Conservation (phyloP, 495 filamentous ascomycete genomes). For the Aspergillus bridgeri region DNA sequence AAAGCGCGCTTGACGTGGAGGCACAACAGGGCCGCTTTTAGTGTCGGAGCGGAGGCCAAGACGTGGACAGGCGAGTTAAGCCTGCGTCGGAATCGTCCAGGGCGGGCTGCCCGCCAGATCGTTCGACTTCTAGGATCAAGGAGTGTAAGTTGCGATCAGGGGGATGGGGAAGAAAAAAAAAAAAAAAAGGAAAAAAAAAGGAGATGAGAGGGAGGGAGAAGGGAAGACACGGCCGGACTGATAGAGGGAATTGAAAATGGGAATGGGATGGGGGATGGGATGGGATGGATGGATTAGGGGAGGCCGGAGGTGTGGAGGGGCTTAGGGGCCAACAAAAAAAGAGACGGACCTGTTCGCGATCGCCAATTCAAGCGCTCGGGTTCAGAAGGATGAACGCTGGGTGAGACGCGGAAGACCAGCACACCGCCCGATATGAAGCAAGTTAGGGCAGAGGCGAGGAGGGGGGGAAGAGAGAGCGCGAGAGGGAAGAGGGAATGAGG, state of each 20-base stretch:
- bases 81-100: constrained; percentile 26
- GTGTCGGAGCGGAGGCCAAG: constrained; percentile 42
- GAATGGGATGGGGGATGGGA: constrained; percentile 12
- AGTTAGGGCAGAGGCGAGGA: not conserved
- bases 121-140: constrained; percentile 19
- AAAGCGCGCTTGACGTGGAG: constrained; percentile 36
- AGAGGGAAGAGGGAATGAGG: not conserved
- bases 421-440: not conserved
- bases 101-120: constrained; percentile 29
- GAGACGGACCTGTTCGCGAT: not conserved
- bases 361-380: not conserved
- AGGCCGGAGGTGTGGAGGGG: not conserved
- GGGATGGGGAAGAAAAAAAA: not conserved
- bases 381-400: not conserved
- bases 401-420: not conserved
- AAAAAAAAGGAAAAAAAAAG: not conserved
- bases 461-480: not conserved
- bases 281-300: constrained; percentile 12
- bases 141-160: constrained; percentile 9
- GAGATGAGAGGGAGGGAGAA: constrained; percentile 1
- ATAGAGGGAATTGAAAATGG: constrained; percentile 14
- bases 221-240: constrained; percentile 6
- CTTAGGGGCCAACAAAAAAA: not conserved
- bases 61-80: constrained; percentile 29
- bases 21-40: constrained; percentile 40